phyloP scores from a whole-genome alignment of 768 basidiomycete species.

The Leccinellum luteum region DNA sequence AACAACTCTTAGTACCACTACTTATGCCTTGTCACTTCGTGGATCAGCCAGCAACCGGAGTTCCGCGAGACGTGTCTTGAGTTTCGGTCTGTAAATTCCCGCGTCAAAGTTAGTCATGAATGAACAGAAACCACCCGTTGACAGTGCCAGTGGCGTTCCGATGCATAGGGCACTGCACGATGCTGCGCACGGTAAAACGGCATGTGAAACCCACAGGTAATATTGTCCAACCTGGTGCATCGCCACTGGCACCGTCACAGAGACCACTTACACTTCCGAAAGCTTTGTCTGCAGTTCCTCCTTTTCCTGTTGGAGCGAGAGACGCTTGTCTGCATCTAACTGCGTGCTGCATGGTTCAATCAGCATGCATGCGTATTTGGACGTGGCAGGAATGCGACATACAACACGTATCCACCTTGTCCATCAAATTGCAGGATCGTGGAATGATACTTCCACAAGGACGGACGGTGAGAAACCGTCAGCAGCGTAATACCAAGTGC shows the following conservation, averaged over 20 bases:
- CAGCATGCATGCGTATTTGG: neutral
- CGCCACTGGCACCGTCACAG: neutral
- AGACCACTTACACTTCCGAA: slow-evolving; percentile 73
- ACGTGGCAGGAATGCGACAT: slow-evolving; percentile 30
- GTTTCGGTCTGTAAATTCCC: slow-evolving; percentile 59
- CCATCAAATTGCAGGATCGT: slow-evolving; percentile 92
- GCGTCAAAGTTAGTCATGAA: neutral
- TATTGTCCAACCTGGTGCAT: neutral
- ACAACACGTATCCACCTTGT: slow-evolving; percentile 95
- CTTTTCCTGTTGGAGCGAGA: slow-evolving; percentile 94
- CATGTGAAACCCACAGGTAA: neutral
- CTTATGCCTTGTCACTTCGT: slow-evolving; percentile 1
- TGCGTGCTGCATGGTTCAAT: slow-evolving; percentile 56
- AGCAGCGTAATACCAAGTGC: slow-evolving; percentile 85
- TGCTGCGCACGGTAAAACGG: neutral
- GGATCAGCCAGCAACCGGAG: slow-evolving; percentile 43
- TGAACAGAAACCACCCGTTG: neutral
- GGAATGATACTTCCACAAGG: slow-evolving; percentile 89
- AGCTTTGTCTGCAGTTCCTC: slow-evolving; percentile 82
- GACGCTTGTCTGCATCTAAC: slow-evolving; percentile 84
- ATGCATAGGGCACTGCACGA: neutral
- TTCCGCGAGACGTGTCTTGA: slow-evolving; percentile 72
- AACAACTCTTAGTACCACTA: neutral
- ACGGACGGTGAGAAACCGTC: slow-evolving; percentile 94
- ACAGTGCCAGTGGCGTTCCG: neutral